These are phyloP conservation scores for Bimuria novae-zelandiae DNA, from an alignment of 2,329 filamentous ascomycete species.

Conservation along the genomic window DNA sequence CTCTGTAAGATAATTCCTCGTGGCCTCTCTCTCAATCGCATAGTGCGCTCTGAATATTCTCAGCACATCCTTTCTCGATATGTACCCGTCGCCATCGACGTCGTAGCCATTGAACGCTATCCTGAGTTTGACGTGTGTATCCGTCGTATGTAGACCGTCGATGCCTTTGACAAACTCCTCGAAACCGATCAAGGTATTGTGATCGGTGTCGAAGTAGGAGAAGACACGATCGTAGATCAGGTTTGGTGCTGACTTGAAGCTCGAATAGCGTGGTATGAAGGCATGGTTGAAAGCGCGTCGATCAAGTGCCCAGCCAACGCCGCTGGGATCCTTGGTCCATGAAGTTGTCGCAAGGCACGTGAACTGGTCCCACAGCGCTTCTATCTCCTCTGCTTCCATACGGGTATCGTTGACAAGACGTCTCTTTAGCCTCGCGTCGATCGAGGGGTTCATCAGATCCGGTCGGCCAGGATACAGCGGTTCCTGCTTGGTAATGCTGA, in stretches of 20 bases:
- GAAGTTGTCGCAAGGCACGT: slow-evolving; percentile 88
- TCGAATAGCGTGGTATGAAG: slow-evolving; percentile 82
- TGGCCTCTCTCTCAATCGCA: slow-evolving; percentile 85
- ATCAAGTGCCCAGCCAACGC: slow-evolving; percentile 82
- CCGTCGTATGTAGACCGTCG: slow-evolving; percentile 60
- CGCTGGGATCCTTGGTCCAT: slow-evolving; percentile 79
- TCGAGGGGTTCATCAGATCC: slow-evolving; percentile 66
- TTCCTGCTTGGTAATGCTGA: slow-evolving; percentile 72
- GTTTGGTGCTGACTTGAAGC: slow-evolving; percentile 77
- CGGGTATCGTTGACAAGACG: slow-evolving; percentile 55
- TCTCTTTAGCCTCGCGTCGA: slow-evolving; percentile 70
- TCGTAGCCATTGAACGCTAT: slow-evolving; percentile 88
- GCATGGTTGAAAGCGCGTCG: slow-evolving; percentile 90
- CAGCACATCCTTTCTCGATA: slow-evolving; percentile 84
- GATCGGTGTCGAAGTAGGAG: slow-evolving; percentile 90
- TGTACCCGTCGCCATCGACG: slow-evolving; percentile 82
- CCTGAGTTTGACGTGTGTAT: slow-evolving; percentile 53
- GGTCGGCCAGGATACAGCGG: slow-evolving; percentile 63
- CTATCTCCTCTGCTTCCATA: slow-evolving; percentile 81
- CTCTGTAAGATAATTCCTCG: slow-evolving; percentile 76
- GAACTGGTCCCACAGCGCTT: slow-evolving; percentile 96
- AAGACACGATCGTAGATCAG: slow-evolving; percentile 97
- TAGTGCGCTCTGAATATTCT: slow-evolving; percentile 94
- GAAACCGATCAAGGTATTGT: slow-evolving; percentile 87
- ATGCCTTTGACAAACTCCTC: slow-evolving; percentile 87